Base-by-base conservation (phyloP, 768 basidiomycete species). In the Flagelloscypha sp. region DNA sequence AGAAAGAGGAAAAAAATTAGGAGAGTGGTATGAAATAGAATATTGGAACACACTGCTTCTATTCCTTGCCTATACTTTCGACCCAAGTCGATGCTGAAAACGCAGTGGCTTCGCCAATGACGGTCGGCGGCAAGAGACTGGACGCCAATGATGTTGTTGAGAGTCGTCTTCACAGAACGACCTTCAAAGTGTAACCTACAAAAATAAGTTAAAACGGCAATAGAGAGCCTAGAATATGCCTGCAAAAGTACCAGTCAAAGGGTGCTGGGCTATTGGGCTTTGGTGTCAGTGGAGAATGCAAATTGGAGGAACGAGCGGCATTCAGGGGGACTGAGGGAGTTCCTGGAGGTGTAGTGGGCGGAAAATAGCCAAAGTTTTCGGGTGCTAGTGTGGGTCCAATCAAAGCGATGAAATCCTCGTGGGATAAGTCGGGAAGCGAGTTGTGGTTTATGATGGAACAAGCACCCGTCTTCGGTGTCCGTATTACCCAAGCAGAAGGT, bases 141-240 rank as follows among this genome's bases (percentile, higher is more conserved):
- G 28, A 90, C 46, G 5, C 86, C 87, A 20, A 74, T 66, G 20
- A 90, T 73, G 49, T 89, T 89, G 46, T 65, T 77, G 18, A 84
- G 56, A 4, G 85, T 89, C 7, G 82, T 86, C 55, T 82, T 84
- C 21, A 83, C 76, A 0, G 74, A 80, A 3, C 86, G 65, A 4
- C 85, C 86, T 47, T 89, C 86, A 41, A 90, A 84, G 48, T 89
- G 85, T 5, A 90, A 58, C n/a, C n/a, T n/a, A n/a, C n/a, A n/a
- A n/a, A n/a, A n/a, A n/a, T n/a, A n/a, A n/a, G n/a, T n/a, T n/a
- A n/a, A n/a, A n/a, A n/a, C n/a, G n/a, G n/a, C n/a, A n/a, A n/a
- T n/a, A n/a, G n/a, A n/a, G n/a, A n/a, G n/a, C n/a, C n/a, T n/a
- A n/a, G n/a, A n/a, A n/a, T n/a, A n/a, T n/a, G n/a, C n/a, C n/a